Percentiles rank a stretch among this genome's conserved stretches.
Evolutionary conservation across 2,329 filamentous ascomycete genomes (phyloP).

Genomic region (Trichoderma koningiopsis): DNA sequence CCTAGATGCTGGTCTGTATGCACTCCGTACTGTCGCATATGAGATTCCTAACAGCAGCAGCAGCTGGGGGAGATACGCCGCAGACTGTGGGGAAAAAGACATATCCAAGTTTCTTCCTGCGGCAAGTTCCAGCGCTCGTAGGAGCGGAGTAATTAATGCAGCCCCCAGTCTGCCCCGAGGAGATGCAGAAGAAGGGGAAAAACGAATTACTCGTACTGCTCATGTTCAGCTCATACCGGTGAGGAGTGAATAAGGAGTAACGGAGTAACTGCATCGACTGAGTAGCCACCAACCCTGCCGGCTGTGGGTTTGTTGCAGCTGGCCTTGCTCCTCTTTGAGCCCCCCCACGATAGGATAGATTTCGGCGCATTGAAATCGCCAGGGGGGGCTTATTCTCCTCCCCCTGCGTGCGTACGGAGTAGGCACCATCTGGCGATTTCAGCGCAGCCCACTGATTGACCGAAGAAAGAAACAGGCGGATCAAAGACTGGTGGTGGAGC

Average conservation of each 20-base stretch:
- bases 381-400: not conserved
- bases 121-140: not conserved
- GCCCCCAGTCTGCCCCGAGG: slow-evolving; percentile 1
- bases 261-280: not conserved
- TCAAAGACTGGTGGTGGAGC: slow-evolving; percentile 11
- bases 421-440: not conserved
- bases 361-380: slow-evolving; percentile 14
- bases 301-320: not conserved
- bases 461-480: not conserved
- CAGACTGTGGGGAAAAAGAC: not conserved
- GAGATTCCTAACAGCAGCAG: not conserved
- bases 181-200: not conserved
- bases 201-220: not conserved
- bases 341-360: slow-evolving; percentile 18
- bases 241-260: not conserved
- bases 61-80: not conserved
- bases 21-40: slow-evolving; percentile 1
- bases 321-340: slow-evolving; percentile 1
- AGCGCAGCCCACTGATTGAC: slow-evolving; percentile 10
- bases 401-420: not conserved
- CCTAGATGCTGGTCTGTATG: not conserved
- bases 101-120: slow-evolving; percentile 3
- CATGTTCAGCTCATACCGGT: not conserved
- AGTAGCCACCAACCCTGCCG: not conserved
- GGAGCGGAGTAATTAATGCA: slow-evolving; percentile 4